Evolutionary conservation across 1,284 basidiomycete genomes (phyloP), one percentile per base, ranked within the genome.

Genomic region (Naganishia sp.): DNA sequence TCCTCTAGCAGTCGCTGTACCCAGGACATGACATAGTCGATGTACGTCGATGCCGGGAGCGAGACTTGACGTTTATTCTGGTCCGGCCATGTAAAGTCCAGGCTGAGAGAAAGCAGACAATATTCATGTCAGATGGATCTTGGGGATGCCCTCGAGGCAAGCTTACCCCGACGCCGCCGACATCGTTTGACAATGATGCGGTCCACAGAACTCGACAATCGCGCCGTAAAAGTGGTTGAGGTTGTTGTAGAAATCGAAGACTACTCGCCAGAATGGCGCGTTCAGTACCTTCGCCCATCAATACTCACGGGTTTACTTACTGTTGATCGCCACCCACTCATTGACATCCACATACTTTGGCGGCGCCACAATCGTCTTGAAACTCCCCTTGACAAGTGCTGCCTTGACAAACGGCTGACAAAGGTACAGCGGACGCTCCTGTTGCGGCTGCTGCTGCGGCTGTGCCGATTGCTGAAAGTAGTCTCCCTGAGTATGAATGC

Each of bases 21-120:
- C 94, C 94, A 98, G 13, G 92, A 94, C 90, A 98, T 94, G 70
- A 98, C 94, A 78, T 95, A 99, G 82, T 99, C 95, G 70, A 98
- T 94, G 80, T 99, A 98, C 31, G 93, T 95, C 6, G 95, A 92
- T 3, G 95, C 95, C 17, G 95, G 89, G 0, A 99, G 84, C 72
- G 95, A 88, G 47, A 98, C 91, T 71, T 89, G 90, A 77, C 94
- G 94, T 65, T 94, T 90, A 79, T 91, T 91, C 74, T 91, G 88
- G 80, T 97, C 96, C 73, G 96, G 90, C 95, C 95, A 99, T 4
- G 94, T 94, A 81, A 98, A 99, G 80, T 90, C 95, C 75, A 98
- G 84, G 65, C 93, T 94, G 76, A 17, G 32, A 43, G 39, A 41
- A 55, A 17, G 3, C 49, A 47, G 13, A 35, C 11, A 9, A 39